Percentiles rank a stretch among this genome's conserved stretches.
phyloP scores from a whole-genome alignment of 306 rosid genomes.

The Glycyrrhiza uralensis region DNA sequence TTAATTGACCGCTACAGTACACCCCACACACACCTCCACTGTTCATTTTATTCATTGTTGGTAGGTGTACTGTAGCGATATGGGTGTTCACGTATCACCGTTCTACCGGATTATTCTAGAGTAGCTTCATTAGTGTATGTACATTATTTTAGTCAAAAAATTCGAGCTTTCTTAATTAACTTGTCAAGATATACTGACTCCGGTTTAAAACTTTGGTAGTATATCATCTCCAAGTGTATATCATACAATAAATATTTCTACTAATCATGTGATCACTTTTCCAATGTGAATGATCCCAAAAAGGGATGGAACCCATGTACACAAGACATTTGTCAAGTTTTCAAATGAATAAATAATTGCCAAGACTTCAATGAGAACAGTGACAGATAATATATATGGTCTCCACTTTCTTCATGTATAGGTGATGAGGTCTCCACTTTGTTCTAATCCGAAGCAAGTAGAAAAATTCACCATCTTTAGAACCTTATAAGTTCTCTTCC shows the following conservation, averaged over 20 bases:
- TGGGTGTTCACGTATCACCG: too few species aligned
- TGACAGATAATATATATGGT: not conserved
- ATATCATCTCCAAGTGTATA: not conserved
- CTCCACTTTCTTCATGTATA: not conserved
- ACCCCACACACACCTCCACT: too few species aligned
- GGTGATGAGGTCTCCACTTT: conserved; percentile 18
- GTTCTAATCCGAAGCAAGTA: conserved; percentile 19
- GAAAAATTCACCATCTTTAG: not conserved
- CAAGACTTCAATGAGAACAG: not conserved
- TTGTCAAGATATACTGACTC: conserved; percentile 6
- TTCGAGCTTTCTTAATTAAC: not conserved
- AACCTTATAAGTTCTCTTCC: not conserved
- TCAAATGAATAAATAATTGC: conserved; percentile 4
- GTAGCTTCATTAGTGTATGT: not conserved
- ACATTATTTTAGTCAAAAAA: not conserved
- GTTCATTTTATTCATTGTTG: too few species aligned
- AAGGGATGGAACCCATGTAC: not conserved
- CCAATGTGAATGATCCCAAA: not conserved
- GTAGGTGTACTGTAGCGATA: too few species aligned
- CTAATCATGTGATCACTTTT: not conserved
- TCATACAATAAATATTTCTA: not conserved
- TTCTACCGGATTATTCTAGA: not conserved
- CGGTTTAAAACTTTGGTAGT: too few species aligned
- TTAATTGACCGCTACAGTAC: too few species aligned
- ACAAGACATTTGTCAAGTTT: conserved; percentile 6